Evolutionary conservation across 345 rosid genomes (phyloP).

Genomic region (Erucastrum elatum): DNA sequence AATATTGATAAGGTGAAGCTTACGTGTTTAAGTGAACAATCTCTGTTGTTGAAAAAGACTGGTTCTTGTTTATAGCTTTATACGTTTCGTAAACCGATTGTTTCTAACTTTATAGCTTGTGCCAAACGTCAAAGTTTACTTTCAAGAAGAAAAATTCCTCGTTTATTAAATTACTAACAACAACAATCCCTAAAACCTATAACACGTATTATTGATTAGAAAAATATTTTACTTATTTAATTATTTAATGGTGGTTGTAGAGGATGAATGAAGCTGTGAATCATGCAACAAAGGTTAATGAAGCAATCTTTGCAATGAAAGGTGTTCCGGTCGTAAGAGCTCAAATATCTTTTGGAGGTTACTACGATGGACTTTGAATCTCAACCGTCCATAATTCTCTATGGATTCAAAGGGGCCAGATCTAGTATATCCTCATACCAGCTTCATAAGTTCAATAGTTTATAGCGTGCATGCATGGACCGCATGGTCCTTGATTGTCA

Average conservation of each 20-base stretch:
- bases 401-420: slow-evolving; percentile 8
- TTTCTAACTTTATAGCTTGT: slow-evolving; percentile 4
- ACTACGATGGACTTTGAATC: slow-evolving; percentile 57
- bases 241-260: slow-evolving; percentile 41
- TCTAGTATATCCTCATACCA: background rate
- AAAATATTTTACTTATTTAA: background rate
- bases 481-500: background rate
- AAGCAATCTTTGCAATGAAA: slow-evolving; percentile 66
- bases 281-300: slow-evolving; percentile 62
- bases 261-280: slow-evolving; percentile 72
- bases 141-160: background rate
- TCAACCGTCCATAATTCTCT: background rate
- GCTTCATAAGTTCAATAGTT: slow-evolving; percentile 8
- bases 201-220: background rate
- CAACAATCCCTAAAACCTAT: background rate
- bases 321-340: slow-evolving; percentile 72
- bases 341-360: slow-evolving; percentile 74
- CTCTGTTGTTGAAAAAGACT: slow-evolving; percentile 8
- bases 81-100: slow-evolving; percentile 21
- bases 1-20: slow-evolving; percentile 15
- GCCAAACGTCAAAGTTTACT: slow-evolving; percentile 13
- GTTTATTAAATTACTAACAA: background rate
- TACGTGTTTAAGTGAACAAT: slow-evolving; percentile 18
- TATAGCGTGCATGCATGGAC: background rate
- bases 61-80: slow-evolving; percentile 7